Conservation (phyloP, 176 grass and related monocot genomes). For the Ampelocalamus luodianensis region DNA sequence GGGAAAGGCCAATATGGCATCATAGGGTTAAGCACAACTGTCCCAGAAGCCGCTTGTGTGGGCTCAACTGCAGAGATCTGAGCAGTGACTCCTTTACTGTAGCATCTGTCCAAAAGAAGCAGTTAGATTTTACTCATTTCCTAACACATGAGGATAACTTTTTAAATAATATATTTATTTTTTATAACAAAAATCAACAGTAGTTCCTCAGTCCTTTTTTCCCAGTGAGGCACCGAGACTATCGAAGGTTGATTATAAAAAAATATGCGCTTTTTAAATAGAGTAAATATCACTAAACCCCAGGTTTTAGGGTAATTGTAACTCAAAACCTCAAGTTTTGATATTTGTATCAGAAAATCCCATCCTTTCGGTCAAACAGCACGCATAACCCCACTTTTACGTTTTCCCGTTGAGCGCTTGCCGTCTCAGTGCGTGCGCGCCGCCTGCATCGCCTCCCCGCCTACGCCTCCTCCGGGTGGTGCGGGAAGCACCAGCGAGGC, state of each 20-base stretch:
- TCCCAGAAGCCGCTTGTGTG: constrained; percentile 51
- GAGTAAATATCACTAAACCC: no score
- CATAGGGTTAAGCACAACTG: constrained; percentile 65
- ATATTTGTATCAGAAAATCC: no score
- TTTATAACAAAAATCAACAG: constrained; percentile 29
- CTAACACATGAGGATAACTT: constrained; percentile 13
- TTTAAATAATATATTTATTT: constrained; percentile 2
- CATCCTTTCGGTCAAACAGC: no score
- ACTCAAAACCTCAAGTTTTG: no score
- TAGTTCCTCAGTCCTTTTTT: constrained; percentile 23
- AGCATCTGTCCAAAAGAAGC: constrained; percentile 45
- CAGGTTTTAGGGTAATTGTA: no score
- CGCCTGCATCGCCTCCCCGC: no score
- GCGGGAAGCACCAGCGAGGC: no score
- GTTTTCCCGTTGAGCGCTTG: no score
- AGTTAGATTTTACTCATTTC: constrained; percentile 25
- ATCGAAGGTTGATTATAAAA: background rate
- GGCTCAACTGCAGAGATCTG: constrained; percentile 44
- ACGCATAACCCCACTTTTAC: no score
- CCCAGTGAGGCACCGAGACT: background rate
- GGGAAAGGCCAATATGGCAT: constrained; percentile 59
- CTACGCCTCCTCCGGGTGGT: no score
- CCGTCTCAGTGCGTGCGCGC: no score
- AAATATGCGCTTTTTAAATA: background rate
- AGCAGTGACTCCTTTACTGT: constrained; percentile 45